Evolutionary conservation across 2,329 filamentous ascomycete genomes (phyloP), one percentile per base, ranked within the genome.

Genomic region (Alternaria sp.): DNA sequence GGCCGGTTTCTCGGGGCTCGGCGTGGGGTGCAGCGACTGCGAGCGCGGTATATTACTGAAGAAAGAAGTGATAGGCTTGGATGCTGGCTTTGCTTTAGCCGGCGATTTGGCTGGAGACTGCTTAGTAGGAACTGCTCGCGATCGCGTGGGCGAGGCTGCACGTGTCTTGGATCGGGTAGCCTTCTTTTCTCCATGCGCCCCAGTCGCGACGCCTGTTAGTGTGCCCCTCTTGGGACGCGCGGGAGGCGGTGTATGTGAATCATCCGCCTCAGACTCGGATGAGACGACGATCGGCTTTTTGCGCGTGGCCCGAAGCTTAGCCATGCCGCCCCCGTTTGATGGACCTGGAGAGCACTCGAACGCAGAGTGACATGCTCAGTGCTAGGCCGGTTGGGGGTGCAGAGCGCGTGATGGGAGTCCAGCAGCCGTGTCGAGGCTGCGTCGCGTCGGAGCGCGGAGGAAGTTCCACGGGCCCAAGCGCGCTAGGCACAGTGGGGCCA

Each of bases 61-160:
- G 76, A 85, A 85, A 15, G 83, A 84, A 36, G 80, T 82, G 53
- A 84, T 83, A 10, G 82, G 77, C 67, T 81, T 83, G 65, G 77
- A 76, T 40, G 77, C 64, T 40, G 78, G 73, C 65, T 78, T 75
- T 17, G 77, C 68, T 59, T 82, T 80, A n/a, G 73, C 73, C 17
- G 72, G 73, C 32, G 77, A 71, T 52, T 76, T 78, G 32, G 57
- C 61, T 40, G 76, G 72, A 21, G 76, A 74, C 63, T 72, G 72
- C 62, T 75, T 68, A 46, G 61, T 68, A 43, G 63, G 53, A 49
- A 65, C 43, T 8, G 68, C 40, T 19, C 65, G 65, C 28, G 67
- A 62, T n/a, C 62, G 66, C 59, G 67, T 73, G 21, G 72, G 66
- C 36, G 73, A 73, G 6, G 61, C 63, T 51, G 68, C 68, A 60